phyloP scores from a whole-genome alignment of 1,284 basidiomycete species.

The Amylostereum areolatum region DNA sequence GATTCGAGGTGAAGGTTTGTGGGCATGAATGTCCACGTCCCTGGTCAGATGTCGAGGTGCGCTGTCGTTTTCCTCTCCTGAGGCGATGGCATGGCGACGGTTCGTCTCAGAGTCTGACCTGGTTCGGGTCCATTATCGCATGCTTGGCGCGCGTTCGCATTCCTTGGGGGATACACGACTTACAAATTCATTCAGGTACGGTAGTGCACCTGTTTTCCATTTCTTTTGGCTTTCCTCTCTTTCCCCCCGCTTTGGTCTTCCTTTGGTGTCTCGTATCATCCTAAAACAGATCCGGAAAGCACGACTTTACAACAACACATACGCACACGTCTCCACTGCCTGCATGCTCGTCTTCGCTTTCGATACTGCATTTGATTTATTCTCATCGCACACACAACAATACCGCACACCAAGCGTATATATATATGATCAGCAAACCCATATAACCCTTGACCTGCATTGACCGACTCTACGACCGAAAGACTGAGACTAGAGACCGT shows the following conservation, averaged over 20 bases:
- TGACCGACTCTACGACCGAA: too few species aligned
- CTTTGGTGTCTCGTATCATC: not conserved
- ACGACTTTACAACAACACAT: too few species aligned
- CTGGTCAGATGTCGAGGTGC: slow-evolving; percentile 61
- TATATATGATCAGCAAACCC: too few species aligned
- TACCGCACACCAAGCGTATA: too few species aligned
- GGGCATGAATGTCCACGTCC: slow-evolving; percentile 93
- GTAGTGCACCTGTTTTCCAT: slow-evolving; percentile 12
- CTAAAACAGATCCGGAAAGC: not conserved
- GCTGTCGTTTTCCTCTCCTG: slow-evolving; percentile 20
- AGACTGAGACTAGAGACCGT: not conserved
- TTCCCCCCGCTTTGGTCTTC: not conserved
- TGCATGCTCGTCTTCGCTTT: too few species aligned
- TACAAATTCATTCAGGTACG: slow-evolving; percentile 71
- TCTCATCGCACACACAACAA: too few species aligned
- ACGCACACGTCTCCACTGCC: too few species aligned
- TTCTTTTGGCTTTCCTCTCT: not conserved
- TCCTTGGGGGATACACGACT: slow-evolving; percentile 79
- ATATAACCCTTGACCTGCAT: too few species aligned
- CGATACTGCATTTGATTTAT: too few species aligned
- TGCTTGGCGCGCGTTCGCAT: slow-evolving; percentile 71
- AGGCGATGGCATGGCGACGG: slow-evolving; percentile 12
- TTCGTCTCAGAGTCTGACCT: slow-evolving; percentile 43
- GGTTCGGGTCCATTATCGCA: slow-evolving; percentile 86
- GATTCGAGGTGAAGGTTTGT: slow-evolving; percentile 45